Conservation (phyloP, 805 yeast species). For the Myxozyma neglecta region DNA sequence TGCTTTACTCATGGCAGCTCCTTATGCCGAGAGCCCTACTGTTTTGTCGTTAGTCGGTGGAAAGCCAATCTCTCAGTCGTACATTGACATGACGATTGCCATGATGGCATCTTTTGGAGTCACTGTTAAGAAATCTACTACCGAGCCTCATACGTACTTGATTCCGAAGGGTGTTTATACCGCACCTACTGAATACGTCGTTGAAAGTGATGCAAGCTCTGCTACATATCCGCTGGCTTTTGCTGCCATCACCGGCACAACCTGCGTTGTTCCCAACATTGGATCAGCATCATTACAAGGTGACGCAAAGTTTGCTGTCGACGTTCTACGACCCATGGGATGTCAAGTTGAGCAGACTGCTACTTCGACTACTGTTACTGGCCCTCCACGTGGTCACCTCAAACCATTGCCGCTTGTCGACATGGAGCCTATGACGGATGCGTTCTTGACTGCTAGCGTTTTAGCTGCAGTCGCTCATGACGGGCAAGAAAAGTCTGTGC, state of each 20-base stretch:
- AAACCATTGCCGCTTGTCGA: conserved; percentile 75
- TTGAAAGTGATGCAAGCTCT: conserved; percentile 96
- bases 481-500: conserved; percentile 43
- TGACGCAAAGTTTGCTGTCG: conserved; percentile 93
- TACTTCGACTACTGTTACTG: conserved; percentile 86
- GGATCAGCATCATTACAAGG: conserved; percentile 93
- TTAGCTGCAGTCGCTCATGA: conserved; percentile 83
- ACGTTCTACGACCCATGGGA: conserved; percentile 93
- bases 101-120: conserved; percentile 94
- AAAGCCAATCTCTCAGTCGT: conserved; percentile 91
- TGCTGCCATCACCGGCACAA: conserved; percentile 93
- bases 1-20: conserved; percentile 95
- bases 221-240: conserved; percentile 97
- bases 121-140: conserved; percentile 62
- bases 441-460: conserved; percentile 93
- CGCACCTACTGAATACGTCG: conserved; percentile 81
- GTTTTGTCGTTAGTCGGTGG: conserved; percentile 91
- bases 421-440: conserved; percentile 99
- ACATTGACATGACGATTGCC: conserved; percentile 94
- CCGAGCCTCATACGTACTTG: conserved; percentile 81
- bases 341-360: conserved; percentile 81
- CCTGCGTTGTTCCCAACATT: conserved; percentile 90
- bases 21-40: conserved; percentile 86
- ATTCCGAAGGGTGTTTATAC: conserved; percentile 81
- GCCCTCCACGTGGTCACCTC: conserved; percentile 71